Evolutionary conservation across 805 yeast species (phyloP), one percentile per base, ranked within the genome.

Genomic region (Metschnikowia shivogae): DNA sequence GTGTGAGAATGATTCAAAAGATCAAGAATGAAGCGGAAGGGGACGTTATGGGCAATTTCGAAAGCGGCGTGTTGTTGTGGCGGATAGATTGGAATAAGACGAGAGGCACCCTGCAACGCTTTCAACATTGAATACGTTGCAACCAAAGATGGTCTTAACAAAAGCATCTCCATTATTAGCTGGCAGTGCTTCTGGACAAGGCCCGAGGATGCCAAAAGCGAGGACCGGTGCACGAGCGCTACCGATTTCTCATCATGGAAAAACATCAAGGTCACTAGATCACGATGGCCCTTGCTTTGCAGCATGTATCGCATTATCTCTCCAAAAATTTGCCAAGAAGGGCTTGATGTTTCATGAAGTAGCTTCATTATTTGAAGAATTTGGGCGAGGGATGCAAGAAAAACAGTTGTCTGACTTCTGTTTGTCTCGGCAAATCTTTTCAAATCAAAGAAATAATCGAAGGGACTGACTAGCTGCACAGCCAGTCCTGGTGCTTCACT

Each of bases 11-110:
- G 58, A 28, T 52, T 49, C 20, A 52, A 44, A 20, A 50, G 30
- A 29, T 54, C 58, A 11, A 49, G 27, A 4, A 48, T 35, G 28
- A 48, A 48, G 11, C 40, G 43, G 24, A 50, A 46, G 0, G 58
- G 58, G 5, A 32, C 36, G 10, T 29, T 46, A 13, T 39, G 45
- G 8, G 54, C 52, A 8, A 49, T 30, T 9, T 43, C 47, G 24
- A 39, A 50, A 12, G 55, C 56, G 1, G 39, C 26, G 6, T 34
- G 44, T 30, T 44, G 53, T 29, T 39, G 31, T 12, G 45, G 48
- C 3, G 50, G 28, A 34, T 36, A 45, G 14, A 39, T 27, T n/a
- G 38, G 44, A 31, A 45, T 19, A 11, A 50, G 34, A 17, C 43
- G 43, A 5, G 33, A 31, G 14, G 56, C 52, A 2, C 56, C 56